Evolutionary conservation across 208 protist genomes (phyloP).

Genomic region (Strigomonas galati): DNA sequence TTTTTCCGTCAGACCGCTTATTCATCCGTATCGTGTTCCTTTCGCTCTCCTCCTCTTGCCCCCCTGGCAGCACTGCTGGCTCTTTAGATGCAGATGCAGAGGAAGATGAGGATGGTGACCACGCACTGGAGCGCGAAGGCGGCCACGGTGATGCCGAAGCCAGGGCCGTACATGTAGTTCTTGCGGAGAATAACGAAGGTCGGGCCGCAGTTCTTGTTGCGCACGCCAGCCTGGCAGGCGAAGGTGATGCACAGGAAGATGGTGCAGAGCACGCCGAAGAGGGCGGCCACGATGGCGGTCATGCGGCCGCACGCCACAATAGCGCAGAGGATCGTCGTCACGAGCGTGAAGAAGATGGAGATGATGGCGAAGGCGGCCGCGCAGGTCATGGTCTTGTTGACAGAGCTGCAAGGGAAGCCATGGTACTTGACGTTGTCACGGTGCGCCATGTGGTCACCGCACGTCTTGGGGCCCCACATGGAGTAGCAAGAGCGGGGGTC

Average conservation of each 20-base stretch:
- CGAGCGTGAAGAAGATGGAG: conserved; percentile 32
- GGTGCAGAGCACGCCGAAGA: conserved; percentile 20
- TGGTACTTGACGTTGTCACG: conserved; percentile 13
- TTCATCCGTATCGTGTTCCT: no score
- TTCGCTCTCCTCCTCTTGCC: not conserved
- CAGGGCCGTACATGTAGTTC: conserved; percentile 37
- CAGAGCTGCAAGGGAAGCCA: conserved; percentile 19
- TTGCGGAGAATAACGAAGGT: not conserved
- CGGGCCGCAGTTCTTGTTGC: conserved; percentile 17
- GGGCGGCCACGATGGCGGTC: conserved; percentile 10
- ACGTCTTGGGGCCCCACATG: conserved; percentile 35
- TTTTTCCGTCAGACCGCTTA: no score
- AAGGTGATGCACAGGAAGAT: conserved; percentile 27
- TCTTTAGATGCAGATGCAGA: conserved; percentile 2
- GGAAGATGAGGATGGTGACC: conserved; percentile 30
- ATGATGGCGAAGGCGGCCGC: conserved; percentile 39
- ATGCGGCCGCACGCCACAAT: conserved; percentile 20
- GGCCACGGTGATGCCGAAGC: conserved; percentile 40
- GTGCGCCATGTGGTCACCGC: conserved; percentile 18
- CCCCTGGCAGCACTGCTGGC: conserved; percentile 6
- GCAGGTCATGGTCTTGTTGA: conserved; percentile 23
- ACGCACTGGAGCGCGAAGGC: conserved; percentile 46
- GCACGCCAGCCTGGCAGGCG: conserved; percentile 28
- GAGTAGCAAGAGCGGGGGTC: conserved; percentile 22
- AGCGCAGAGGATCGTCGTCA: conserved; percentile 18